phyloP scores from a whole-genome alignment of 345 rosid genomes.

The Eucalyptus sp. region DNA sequence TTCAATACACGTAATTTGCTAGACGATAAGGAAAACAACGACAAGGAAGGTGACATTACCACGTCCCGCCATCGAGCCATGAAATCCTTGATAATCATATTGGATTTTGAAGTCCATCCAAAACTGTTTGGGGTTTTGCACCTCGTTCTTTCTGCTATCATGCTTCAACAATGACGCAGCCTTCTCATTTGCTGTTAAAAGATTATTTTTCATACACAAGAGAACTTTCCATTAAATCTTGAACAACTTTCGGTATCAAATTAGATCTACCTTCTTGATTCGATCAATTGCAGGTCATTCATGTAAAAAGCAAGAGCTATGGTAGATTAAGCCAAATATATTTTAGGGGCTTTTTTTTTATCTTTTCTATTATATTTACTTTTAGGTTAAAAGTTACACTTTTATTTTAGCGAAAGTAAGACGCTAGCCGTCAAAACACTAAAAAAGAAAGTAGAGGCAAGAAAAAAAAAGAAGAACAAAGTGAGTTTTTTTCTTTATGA shows the following conservation, averaged over 20 bases:
- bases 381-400: too few species aligned
- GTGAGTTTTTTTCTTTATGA: too few species aligned
- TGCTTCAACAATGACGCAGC: neutral
- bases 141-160: neutral
- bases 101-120: neutral
- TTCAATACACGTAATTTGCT: neutral
- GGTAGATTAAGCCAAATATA: too few species aligned
- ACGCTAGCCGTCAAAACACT: too few species aligned
- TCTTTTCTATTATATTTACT: accelerated
- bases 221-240: neutral
- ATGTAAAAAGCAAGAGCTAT: neutral
- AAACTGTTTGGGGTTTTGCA: neutral
- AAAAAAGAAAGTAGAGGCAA: too few species aligned
- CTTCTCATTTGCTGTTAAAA: neutral
- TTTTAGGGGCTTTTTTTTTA: too few species aligned
- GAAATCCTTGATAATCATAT: neutral
- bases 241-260: neutral
- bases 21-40: neutral
- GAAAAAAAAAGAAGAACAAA: too few species aligned
- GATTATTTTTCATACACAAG: too few species aligned
- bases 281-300: neutral
- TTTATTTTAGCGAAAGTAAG: too few species aligned
- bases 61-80: neutral
- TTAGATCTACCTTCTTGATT: neutral
- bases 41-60: neutral